phyloP scores from a whole-genome alignment of 495 filamentous ascomycete genomes.

The Pseudoneurospora amorphoporcata region DNA sequence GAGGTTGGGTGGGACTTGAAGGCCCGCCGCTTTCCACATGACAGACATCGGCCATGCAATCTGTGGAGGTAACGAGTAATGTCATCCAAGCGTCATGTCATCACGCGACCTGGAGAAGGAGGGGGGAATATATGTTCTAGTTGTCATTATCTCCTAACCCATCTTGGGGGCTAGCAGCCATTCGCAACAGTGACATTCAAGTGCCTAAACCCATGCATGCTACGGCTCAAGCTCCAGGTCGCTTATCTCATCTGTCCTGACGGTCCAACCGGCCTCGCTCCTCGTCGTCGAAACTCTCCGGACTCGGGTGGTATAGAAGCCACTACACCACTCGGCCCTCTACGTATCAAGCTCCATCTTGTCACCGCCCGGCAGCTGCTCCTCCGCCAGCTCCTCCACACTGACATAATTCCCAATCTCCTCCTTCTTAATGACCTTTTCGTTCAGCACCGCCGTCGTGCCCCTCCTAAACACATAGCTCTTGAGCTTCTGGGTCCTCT shows the following conservation, averaged over 20 bases:
- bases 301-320: background rate
- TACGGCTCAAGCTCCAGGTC: background rate
- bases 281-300: background rate
- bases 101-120: too few species aligned
- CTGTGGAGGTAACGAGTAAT: too few species aligned
- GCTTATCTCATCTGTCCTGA: background rate
- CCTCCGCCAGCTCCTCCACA: constrained; percentile 67
- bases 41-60: too few species aligned
- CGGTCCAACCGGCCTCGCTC: background rate
- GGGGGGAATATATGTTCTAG: background rate
- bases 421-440: constrained; percentile 85
- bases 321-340: constrained; percentile 1
- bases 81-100: too few species aligned
- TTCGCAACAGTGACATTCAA: too few species aligned
- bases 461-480: constrained; percentile 84
- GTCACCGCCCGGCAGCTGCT: constrained; percentile 49
- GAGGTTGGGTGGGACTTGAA: too few species aligned
- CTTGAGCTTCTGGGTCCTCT: constrained; percentile 80
- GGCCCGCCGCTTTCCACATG: too few species aligned
- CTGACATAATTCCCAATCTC: constrained; percentile 93
- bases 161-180: background rate
- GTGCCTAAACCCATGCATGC: too few species aligned
- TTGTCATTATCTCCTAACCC: background rate
- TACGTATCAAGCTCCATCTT: constrained; percentile 91
- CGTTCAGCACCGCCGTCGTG: constrained; percentile 85